Base-by-base conservation (phyloP, 2,329 filamentous ascomycete genomes). In the Penicillium sp. region DNA sequence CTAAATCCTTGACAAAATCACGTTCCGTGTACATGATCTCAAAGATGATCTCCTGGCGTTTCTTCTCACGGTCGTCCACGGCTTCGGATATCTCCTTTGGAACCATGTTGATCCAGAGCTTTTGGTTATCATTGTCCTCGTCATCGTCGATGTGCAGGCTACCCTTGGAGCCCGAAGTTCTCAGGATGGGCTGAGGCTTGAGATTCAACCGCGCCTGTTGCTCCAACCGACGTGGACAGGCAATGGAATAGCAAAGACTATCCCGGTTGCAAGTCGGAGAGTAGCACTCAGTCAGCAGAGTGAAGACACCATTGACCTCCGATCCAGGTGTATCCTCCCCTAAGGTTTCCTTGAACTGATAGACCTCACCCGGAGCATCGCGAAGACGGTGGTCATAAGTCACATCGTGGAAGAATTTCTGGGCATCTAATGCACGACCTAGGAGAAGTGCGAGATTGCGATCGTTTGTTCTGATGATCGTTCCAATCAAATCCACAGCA, bases 331-430 rank as follows among this genome's bases (percentile, higher is more conserved):
- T 80, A 36, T 96, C 90, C 68, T 71, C 68, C 35, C 89, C 83
- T 62, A 96, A 74, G 2, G 83, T 93, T 68, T 96, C 90, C 52
- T 85, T 81, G 66, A 98, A 98, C 61, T 96, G 90, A 64, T 96
- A 98, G 64, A 98, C 85, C 65, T 98, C 92, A 35, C 82, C 84
- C 27, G 82, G 79, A n/a, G 90, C 93, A 65, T 98, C 92, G 65
- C 92, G 84, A 55, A 98, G 71, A 32, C 92, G 79, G 65, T 98
- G 92, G 55, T 95, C 90, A 65, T 98, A 98, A 0, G 90, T 95
- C 34, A 96, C 92, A 73, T 98, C 92, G 69, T 98, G 92, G 62
- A 98, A 98, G 69, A 95, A 95, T 62, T 96, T 96, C 60, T 98
- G 92, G 15, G 92, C 92, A 67, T 98, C 92, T 44, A 98, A 71